phyloP scores from a whole-genome alignment of 345 rosid species.

The Euphorbia tirucalli region DNA sequence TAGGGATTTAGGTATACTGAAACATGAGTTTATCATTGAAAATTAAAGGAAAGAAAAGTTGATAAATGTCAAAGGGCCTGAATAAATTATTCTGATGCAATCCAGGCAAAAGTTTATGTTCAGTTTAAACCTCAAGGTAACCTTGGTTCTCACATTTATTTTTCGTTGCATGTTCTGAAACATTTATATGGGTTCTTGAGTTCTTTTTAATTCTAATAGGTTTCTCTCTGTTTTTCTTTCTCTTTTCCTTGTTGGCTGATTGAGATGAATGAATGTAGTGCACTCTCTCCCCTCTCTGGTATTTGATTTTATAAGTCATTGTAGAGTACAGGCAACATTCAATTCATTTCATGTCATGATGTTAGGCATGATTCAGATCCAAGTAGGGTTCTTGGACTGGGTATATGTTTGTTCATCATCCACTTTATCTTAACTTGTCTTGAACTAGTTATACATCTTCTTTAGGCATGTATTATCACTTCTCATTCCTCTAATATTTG shows the following conservation, averaged over 20 bases:
- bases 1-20: background rate
- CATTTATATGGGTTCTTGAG: background rate
- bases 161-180: background rate
- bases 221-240: background rate
- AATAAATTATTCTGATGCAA: background rate
- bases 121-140: background rate
- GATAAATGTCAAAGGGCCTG: background rate
- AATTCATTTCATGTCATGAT: background rate
- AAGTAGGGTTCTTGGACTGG: background rate
- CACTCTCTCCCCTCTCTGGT: background rate
- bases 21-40: background rate
- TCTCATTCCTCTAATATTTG: background rate
- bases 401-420: background rate
- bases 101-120: background rate
- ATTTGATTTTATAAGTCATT: background rate
- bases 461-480: background rate
- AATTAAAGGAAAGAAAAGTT: background rate
- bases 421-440: background rate
- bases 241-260: background rate
- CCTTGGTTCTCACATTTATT: background rate
- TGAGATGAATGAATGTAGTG: background rate
- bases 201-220: background rate
- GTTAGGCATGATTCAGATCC: background rate
- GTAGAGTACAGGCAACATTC: background rate
- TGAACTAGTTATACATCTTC: background rate